A percentile compares a stretch with the other conserved stretches of the same genome.
These are phyloP conservation scores for Solanum sejunctum DNA, from an alignment of 257 asterid genomes.

Conservation along the genomic window DNA sequence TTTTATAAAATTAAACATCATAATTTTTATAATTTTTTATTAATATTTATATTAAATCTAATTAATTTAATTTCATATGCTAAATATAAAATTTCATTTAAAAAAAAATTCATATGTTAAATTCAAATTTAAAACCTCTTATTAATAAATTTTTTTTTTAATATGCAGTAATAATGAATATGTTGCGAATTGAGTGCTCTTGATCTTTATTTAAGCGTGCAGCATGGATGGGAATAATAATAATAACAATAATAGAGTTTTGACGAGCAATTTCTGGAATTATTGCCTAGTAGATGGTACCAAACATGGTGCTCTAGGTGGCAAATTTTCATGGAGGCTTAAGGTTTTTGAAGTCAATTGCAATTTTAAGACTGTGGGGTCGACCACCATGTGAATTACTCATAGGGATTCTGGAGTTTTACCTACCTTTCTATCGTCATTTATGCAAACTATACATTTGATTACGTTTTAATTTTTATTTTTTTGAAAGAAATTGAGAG, in stretches of 20 bases:
- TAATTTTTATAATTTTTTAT: no score
- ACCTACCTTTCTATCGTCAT: no score
- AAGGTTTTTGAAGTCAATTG: not conserved
- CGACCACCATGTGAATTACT: not conserved
- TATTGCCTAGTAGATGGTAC: not conserved
- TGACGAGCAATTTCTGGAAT: not conserved
- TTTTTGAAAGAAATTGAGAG: no score
- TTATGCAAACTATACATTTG: no score
- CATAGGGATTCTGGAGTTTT: not conserved
- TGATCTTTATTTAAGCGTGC: not conserved
- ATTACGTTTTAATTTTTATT: no score
- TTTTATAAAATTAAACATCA: no score
- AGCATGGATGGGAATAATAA: not conserved
- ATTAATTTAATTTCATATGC: rapidly evolving
- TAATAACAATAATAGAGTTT: not conserved
- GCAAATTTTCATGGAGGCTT: not conserved
- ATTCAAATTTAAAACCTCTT: not conserved
- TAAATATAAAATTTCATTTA: rapidly evolving
- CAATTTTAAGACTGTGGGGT: not conserved
- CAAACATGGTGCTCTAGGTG: not conserved
- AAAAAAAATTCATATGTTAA: no score
- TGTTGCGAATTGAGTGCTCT: not conserved
- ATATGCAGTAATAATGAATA: not conserved
- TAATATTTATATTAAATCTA: rapidly evolving
- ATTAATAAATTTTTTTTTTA: no score